Evolutionary conservation across 108 stramenopile species (phyloP).

Genomic region (Phaeodactylum tricornutum): DNA sequence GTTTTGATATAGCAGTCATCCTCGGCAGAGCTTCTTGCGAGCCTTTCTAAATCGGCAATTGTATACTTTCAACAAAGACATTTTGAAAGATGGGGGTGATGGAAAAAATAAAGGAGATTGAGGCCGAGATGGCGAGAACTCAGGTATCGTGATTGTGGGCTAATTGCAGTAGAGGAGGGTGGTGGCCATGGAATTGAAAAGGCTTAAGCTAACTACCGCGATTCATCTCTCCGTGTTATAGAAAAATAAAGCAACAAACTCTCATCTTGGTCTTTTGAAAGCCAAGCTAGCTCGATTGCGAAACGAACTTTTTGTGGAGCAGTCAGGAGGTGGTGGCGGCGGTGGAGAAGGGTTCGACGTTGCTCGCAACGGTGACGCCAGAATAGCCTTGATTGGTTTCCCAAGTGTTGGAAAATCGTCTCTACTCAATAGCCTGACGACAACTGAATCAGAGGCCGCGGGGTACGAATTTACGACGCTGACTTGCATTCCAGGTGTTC

Average conservation of each 20-base stretch:
- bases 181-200: neutral
- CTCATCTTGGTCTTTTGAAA: constrained; percentile 92
- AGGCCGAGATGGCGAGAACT: constrained; percentile 68
- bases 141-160: too few relatives aligned
- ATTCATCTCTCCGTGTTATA: neutral
- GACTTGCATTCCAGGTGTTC: constrained; percentile 96
- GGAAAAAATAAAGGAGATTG: constrained; percentile 89
- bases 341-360: constrained; percentile 90
- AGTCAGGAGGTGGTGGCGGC: constrained; percentile 70
- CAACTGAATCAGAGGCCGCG: constrained; percentile 85
- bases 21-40: too few relatives aligned
- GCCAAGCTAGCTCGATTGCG: constrained; percentile 96
- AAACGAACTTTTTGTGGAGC: constrained; percentile 85
- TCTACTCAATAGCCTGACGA: constrained; percentile 81
- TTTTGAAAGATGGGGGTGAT: constrained; percentile 38
- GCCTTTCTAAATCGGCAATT: too few relatives aligned
- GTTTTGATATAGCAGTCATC: too few relatives aligned
- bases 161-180: neutral
- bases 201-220: neutral
- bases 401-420: constrained; percentile 92
- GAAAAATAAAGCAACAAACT: constrained; percentile 67
- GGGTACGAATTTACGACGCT: constrained; percentile 96
- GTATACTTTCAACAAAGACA: neutral
- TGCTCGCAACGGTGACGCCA: constrained; percentile 89
- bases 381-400: constrained; percentile 96